Evolutionary conservation across 2,329 filamentous ascomycete genomes (phyloP).

Genomic region (Ophioceras dolichostomum): DNA sequence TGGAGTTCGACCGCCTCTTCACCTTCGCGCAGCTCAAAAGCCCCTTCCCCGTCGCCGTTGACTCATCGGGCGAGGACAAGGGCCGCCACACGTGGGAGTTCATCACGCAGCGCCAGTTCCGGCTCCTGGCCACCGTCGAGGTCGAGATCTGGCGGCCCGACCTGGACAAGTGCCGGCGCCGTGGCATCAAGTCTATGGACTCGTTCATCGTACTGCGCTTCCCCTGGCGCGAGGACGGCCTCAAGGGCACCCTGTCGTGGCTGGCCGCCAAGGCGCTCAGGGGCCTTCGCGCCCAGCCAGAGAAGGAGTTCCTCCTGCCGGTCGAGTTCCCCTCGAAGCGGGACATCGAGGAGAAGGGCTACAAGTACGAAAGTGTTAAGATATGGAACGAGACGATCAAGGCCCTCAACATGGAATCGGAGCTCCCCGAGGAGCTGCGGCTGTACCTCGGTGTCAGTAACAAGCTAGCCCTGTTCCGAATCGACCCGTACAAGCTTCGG

Average conservation of each 20-base stretch:
- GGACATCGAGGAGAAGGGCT: slow-evolving; percentile 46
- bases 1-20: slow-evolving; percentile 74
- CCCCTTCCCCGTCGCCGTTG: slow-evolving; percentile 28
- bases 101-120: slow-evolving; percentile 57
- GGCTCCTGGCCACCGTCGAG: slow-evolving; percentile 57
- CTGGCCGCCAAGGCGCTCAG: slow-evolving; percentile 37
- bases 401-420: slow-evolving; percentile 43
- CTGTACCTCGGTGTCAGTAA: slow-evolving; percentile 56
- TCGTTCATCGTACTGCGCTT: slow-evolving; percentile 57
- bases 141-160: slow-evolving; percentile 61
- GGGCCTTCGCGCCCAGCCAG: slow-evolving; percentile 36
- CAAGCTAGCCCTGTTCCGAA: slow-evolving; percentile 54
- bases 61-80: slow-evolving; percentile 18
- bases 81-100: slow-evolving; percentile 50
- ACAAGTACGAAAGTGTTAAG: slow-evolving; percentile 45
- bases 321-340: slow-evolving; percentile 44
- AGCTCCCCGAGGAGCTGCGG: slow-evolving; percentile 49
- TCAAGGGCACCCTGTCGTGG: slow-evolving; percentile 31
- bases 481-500: slow-evolving; percentile 44
- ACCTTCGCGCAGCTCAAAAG: slow-evolving; percentile 60
- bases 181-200: slow-evolving; percentile 28
- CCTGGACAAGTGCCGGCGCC: slow-evolving; percentile 36
- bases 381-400: slow-evolving; percentile 49
- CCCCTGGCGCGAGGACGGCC: slow-evolving; percentile 41
- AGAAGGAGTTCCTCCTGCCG: slow-evolving; percentile 55